Percentiles rank a stretch among this genome's conserved stretches.
These are phyloP conservation scores for Hyphopichia homilentoma DNA, from an alignment of 805 yeast species.

Conservation along the genomic window DNA sequence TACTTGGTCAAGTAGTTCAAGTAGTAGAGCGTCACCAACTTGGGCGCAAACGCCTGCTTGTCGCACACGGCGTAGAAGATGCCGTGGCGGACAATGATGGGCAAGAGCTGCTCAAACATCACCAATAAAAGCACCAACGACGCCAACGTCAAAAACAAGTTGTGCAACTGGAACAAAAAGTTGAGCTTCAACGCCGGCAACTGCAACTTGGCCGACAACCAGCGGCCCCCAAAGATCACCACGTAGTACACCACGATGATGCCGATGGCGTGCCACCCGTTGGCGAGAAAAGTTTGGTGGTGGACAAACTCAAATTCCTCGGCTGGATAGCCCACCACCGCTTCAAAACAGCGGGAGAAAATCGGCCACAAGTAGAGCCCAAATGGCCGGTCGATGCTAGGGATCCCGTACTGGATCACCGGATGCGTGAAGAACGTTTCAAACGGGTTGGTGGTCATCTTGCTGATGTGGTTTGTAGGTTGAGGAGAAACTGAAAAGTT, in stretches of 20 bases:
- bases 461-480: too few relatives aligned
- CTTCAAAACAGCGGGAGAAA: constrained; percentile 47
- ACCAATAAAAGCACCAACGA: constrained; percentile 66
- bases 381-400: constrained; percentile 46
- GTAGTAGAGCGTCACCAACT: constrained; percentile 80
- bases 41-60: constrained; percentile 75
- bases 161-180: constrained; percentile 79
- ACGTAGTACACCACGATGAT: constrained; percentile 40
- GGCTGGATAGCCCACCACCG: constrained; percentile 53
- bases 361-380: constrained; percentile 67
- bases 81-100: constrained; percentile 72
- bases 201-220: constrained; percentile 46
- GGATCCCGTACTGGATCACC: constrained; percentile 24
- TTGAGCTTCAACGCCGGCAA: constrained; percentile 71
- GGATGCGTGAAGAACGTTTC: background rate
- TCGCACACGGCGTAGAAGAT: constrained; percentile 80
- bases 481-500: too few relatives aligned
- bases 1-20: constrained; percentile 88
- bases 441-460: background rate
- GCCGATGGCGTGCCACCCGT: constrained; percentile 50
- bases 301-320: constrained; percentile 64
- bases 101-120: constrained; percentile 79
- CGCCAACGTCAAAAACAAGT: constrained; percentile 64
- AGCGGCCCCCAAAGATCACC: constrained; percentile 67
- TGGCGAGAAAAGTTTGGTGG: constrained; percentile 65